phyloP scores from a whole-genome alignment of 2,329 filamentous ascomycete genomes.

The Cladosporium halotolerans region DNA sequence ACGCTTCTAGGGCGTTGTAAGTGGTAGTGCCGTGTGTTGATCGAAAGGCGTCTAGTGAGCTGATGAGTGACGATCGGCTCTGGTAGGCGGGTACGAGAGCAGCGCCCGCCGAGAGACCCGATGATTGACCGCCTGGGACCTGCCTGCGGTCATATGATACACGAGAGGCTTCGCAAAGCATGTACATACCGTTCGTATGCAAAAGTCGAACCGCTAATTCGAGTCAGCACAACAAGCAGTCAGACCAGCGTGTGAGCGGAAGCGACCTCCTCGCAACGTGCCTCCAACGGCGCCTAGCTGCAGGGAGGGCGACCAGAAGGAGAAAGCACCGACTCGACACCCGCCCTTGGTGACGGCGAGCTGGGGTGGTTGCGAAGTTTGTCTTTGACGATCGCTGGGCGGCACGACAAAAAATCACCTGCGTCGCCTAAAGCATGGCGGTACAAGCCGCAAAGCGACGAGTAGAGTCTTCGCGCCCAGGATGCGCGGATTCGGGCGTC shows the following conservation, averaged over 20 bases:
- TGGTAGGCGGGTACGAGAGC: background rate
- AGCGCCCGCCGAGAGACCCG: background rate
- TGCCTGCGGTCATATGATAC: slow-evolving; percentile 8
- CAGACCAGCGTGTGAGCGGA: slow-evolving; percentile 1
- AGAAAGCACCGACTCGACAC: background rate
- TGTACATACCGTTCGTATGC: background rate
- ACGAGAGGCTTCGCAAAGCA: background rate
- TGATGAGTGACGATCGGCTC: background rate
- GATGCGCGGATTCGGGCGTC: slow-evolving; percentile 2
- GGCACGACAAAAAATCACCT: background rate
- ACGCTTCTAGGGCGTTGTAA: too few species aligned
- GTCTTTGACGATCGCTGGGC: slow-evolving; percentile 5
- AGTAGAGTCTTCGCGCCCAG: background rate
- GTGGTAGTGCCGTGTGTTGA: too few species aligned
- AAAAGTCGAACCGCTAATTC: background rate
- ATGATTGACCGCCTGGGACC: slow-evolving; percentile 2
- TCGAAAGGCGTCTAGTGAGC: background rate
- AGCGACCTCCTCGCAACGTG: too few species aligned
- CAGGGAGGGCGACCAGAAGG: background rate
- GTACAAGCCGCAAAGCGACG: slow-evolving; percentile 6
- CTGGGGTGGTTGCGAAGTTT: slow-evolving; percentile 2
- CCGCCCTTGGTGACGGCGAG: slow-evolving; percentile 8
- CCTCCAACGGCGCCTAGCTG: slow-evolving; percentile 3
- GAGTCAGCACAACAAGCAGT: slow-evolving; percentile 2
- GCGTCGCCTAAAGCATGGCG: slow-evolving; percentile 9